Conservation (phyloP, 2,329 filamentous ascomycete genomes). For the Diaporthe destruens region DNA sequence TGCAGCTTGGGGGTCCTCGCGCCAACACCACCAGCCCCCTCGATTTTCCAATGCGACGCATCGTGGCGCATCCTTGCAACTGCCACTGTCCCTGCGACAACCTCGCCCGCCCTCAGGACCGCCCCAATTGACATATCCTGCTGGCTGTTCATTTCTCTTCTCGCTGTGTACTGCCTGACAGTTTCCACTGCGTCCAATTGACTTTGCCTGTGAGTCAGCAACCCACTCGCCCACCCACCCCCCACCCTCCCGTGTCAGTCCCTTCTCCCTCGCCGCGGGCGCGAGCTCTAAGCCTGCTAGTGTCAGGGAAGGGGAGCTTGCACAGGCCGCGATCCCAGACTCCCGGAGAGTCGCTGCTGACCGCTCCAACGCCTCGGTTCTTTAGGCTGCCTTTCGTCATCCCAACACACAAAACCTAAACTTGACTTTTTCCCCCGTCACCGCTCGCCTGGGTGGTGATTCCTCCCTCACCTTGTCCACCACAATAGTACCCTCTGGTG, state of each 20-base stretch:
- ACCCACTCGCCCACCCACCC: neutral
- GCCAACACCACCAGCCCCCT: constrained; percentile 45
- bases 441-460: constrained; percentile 56
- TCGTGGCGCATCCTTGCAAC: constrained; percentile 38
- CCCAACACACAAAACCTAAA: constrained; percentile 65
- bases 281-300: constrained; percentile 10
- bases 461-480: constrained; percentile 65
- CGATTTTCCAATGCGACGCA: constrained; percentile 39
- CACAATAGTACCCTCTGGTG: constrained; percentile 52
- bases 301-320: constrained; percentile 16
- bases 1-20: constrained; percentile 11
- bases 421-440: constrained; percentile 66
- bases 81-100: constrained; percentile 32
- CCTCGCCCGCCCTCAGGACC: neutral
- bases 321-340: constrained; percentile 19
- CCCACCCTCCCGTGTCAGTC: neutral
- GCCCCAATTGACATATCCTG: constrained; percentile 36
- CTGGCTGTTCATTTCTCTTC: constrained; percentile 22
- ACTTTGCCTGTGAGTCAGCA: constrained; percentile 37
- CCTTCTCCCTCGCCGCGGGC: neutral
- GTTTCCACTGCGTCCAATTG: constrained; percentile 35
- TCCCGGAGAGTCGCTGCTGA: constrained; percentile 28
- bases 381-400: constrained; percentile 33
- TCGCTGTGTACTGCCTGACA: constrained; percentile 32
- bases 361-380: constrained; percentile 35